Evolutionary conservation across 108 stramenopile species (phyloP).

Genomic region (Pseudonitzschia pungens): DNA sequence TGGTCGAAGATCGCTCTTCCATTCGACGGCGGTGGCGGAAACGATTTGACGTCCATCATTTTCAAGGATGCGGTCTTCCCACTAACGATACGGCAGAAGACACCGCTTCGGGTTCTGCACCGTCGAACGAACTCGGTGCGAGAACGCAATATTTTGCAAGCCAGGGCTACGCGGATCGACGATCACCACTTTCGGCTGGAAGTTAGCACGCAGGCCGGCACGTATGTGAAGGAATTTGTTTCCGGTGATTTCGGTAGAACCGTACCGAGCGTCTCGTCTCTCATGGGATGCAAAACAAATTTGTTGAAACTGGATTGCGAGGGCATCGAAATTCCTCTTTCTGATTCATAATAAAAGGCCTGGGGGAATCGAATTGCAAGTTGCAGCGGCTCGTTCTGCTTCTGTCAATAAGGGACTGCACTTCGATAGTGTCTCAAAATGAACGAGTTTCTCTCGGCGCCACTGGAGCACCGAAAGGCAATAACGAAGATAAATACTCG

Average conservation of each 20-base stretch:
- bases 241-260: slow-evolving; percentile 87
- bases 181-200: slow-evolving; percentile 70
- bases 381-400: too few relatives aligned
- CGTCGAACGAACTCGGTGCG: slow-evolving; percentile 65
- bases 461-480: too few relatives aligned
- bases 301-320: slow-evolving; percentile 80
- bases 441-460: too few relatives aligned
- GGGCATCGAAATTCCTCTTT: slow-evolving; percentile 52
- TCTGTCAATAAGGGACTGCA: too few relatives aligned
- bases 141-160: slow-evolving; percentile 46
- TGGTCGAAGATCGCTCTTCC: slow-evolving; percentile 55
- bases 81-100: slow-evolving; percentile 66
- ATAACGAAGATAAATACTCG: too few relatives aligned
- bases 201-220: slow-evolving; percentile 74
- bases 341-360: too few relatives aligned
- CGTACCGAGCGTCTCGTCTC: slow-evolving; percentile 56
- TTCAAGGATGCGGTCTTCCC: slow-evolving; percentile 37
- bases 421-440: too few relatives aligned
- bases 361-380: too few relatives aligned
- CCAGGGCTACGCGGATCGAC: slow-evolving; percentile 53
- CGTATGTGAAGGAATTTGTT: slow-evolving; percentile 90
- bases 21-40: slow-evolving; percentile 23
- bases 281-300: slow-evolving; percentile 75
- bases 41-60: not conserved
- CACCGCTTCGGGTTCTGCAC: slow-evolving; percentile 82